These are phyloP conservation scores for Monosporascus sp. DNA, from an alignment of 2,329 filamentous ascomycete species.

Conservation along the genomic window DNA sequence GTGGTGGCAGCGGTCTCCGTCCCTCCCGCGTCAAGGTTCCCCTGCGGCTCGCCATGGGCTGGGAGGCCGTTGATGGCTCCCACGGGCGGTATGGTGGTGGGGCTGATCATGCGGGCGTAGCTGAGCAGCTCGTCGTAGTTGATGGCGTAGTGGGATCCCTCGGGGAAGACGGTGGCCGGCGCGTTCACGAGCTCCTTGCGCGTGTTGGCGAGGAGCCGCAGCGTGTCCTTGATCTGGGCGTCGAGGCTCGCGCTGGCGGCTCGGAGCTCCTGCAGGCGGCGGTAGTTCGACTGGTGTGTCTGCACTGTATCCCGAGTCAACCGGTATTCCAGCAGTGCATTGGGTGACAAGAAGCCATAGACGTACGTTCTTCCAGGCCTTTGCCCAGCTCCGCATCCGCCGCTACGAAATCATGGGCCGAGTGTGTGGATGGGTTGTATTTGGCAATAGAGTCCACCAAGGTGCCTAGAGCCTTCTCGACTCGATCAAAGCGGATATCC, in stretches of 20 bases:
- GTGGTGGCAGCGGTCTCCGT: conserved; percentile 15
- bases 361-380: conserved; percentile 59
- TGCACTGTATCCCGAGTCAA: conserved; percentile 45
- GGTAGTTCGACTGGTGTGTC: conserved; percentile 68
- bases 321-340: conserved; percentile 2
- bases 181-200: conserved; percentile 67
- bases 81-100: conserved; percentile 68
- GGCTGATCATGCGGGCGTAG: conserved; percentile 75
- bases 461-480: conserved; percentile 60
- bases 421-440: conserved; percentile 67
- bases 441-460: conserved; percentile 77
- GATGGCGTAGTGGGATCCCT: conserved; percentile 48
- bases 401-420: conserved; percentile 62
- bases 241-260: conserved; percentile 61
- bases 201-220: conserved; percentile 64
- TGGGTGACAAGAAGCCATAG: not conserved
- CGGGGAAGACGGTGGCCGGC: conserved; percentile 50
- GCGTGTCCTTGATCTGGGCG: conserved; percentile 63
- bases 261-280: conserved; percentile 64
- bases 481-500: conserved; percentile 57
- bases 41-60: conserved; percentile 22
- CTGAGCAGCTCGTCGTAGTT: conserved; percentile 68
- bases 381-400: conserved; percentile 64
- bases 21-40: conserved; percentile 12
- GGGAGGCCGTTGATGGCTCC: conserved; percentile 37